Evolutionary conservation across 2,329 filamentous ascomycete species (phyloP), one percentile per base, ranked within the genome.

Genomic region (Fusarium sarcochroum): DNA sequence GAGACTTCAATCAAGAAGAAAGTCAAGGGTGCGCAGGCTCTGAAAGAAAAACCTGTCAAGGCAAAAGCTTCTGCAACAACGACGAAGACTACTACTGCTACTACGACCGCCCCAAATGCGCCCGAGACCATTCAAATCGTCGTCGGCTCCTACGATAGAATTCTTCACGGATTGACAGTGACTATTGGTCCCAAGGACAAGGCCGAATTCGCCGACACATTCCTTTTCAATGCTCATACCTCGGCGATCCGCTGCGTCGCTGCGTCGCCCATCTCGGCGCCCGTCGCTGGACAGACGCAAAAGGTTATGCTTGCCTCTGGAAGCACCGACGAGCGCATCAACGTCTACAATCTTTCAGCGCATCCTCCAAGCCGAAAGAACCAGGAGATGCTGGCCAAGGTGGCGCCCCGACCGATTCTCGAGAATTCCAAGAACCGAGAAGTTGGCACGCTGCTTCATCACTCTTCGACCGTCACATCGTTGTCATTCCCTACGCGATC

Each of bases 161-260:
- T 97, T 49, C 87, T 99, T 20, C 96, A 99, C 79, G 96, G 96
- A 63, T 86, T 98, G 73, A 93, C 92, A 9, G 94, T 92, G n/a
- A 89, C 89, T 3, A 83, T 97, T 52, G 68, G 73, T 32, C 50
- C 70, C 32, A 68, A 78, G 41, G 70, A 77, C 54, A 76, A 84
- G 17, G 84, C 90, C 55, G 85, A 90, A 51, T 98, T 98, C 76
- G 88, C 93, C 70, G 95, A 98, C 79, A 95, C 93, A 0, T 99
- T 99, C 79, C 87, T 99, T 58, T 98, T 99, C 87, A 93, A 94
- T 76, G 94, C 96, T 15, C 96, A 99, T 81, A 87, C 89, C 58
- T 97, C 94, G 14, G 91, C 96, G 6, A 93, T 99, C 77, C 91
- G 94, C 73, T 97, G 93, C 77, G 86, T 99, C 34, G 93, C 94